These are phyloP conservation scores for Emericellopsis atlantica DNA, from an alignment of 2,329 filamentous ascomycete species.

Conservation along the genomic window DNA sequence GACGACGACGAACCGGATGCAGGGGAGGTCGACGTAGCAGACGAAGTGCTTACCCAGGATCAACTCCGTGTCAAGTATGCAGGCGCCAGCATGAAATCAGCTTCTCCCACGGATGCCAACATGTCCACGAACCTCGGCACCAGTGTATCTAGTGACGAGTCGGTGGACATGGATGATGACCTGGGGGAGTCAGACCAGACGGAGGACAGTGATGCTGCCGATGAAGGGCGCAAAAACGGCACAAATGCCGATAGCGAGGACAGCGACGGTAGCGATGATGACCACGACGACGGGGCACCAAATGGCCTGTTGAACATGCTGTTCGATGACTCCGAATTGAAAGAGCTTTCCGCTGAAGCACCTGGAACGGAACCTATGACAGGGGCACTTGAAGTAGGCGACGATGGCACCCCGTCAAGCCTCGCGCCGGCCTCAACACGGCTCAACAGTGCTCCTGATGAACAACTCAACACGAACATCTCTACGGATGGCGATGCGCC, in stretches of 20 bases:
- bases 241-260: constrained; percentile 6
- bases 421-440: no score
- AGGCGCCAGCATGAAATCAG: constrained; percentile 19
- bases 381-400: no score
- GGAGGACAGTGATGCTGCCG: constrained; percentile 30
- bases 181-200: constrained; percentile 38
- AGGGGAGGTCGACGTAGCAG: constrained; percentile 39
- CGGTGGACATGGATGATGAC: constrained; percentile 57
- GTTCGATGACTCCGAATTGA: constrained; percentile 45
- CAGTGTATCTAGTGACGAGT: constrained; percentile 47
- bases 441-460: no score
- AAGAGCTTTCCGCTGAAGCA: constrained; percentile 22
- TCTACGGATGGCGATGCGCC: no score
- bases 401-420: no score
- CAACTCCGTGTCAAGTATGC: constrained; percentile 59
- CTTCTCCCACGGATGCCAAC: constrained; percentile 1
- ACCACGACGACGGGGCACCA: constrained; percentile 22
- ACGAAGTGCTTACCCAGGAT: constrained; percentile 56
- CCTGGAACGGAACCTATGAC: no score
- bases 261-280: no score
- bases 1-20: constrained; percentile 51
- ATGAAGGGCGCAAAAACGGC: constrained; percentile 24
- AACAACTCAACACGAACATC: no score
- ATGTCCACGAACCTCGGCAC: neutral
- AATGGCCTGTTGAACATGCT: constrained; percentile 40